Base-by-base conservation (phyloP, 83 land plant genomes). In the Diphasiastrum complanatum region DNA sequence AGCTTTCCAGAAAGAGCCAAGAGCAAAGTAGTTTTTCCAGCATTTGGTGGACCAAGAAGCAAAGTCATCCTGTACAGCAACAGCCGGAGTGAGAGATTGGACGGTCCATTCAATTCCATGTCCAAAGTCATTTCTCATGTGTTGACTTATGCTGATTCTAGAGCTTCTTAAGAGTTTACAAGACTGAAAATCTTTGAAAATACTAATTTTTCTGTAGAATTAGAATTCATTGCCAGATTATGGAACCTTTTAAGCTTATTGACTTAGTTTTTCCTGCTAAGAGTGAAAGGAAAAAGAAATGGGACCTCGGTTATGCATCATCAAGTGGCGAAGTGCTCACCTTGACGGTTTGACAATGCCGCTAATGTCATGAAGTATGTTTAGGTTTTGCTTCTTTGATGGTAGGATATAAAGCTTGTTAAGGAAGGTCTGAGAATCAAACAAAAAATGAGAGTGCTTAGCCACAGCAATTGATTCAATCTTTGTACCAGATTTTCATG, bases 1-100 rank as follows among this genome's bases (percentile, higher is more conserved):
- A 68, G 64, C 65, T 47, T 47, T 18, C 52, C 54, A 8, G 71
- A 47, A 25, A 67, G 50, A 8, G 70, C 63, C 51, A 56, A 43
- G 19, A 67, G 70, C 63, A 57, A 36, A 12, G 70, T 67, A 20
- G 63, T 67, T 47, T 57, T 67, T 6, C 70, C 70, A 30, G 70
- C 41, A 2, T 51, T 33, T 5, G 70, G 63, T 24, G 70, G 70
- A 11, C 70, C 70, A 26, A 67, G 64, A 22, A 67, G 50, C 63
- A 56, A 16, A 25, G 70, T 67, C 70, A 67, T 40, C 47, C 63
- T 67, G 24, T 11, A n/a, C n/a, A 20, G 31, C 4, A 0, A 24
- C 2, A 3, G 53, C 51, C 23, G n/a, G 18, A 48, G 51, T 6
- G n/a, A 5, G 6, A 4, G 51, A 24, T 48, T 24, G 23, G 23